Percentiles rank a stretch among this genome's conserved stretches.
phyloP scores from a whole-genome alignment of 306 rosid genomes.

The Ochetophila trinervis region DNA sequence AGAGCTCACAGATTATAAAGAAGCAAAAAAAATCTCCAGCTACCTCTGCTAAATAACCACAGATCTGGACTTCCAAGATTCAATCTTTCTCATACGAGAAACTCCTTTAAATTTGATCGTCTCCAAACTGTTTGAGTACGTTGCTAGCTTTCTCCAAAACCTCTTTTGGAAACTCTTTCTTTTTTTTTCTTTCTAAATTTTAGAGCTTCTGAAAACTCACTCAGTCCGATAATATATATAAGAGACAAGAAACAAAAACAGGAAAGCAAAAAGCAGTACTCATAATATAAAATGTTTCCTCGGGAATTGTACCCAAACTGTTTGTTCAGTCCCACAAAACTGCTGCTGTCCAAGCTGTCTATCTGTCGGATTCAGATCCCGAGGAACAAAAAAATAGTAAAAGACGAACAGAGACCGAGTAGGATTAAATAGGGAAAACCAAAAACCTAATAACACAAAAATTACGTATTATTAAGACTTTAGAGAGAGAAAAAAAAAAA shows the following conservation, averaged over 20 bases:
- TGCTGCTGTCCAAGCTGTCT: conserved; percentile 14
- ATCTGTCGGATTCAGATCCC: conserved; percentile 56
- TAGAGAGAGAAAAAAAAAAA: too few species aligned
- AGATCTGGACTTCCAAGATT: conserved; percentile 24
- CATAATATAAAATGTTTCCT: conserved; percentile 13
- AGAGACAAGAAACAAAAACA: conserved; percentile 36
- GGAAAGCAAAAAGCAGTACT: conserved; percentile 13
- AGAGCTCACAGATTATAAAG: conserved; percentile 40
- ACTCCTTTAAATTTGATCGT: too few species aligned
- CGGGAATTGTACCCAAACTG: conserved; percentile 43
- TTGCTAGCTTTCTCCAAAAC: too few species aligned
- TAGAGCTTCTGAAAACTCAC: too few species aligned
- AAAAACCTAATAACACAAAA: conserved; percentile 39
- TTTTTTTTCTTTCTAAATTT: too few species aligned
- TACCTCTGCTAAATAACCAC: background rate
- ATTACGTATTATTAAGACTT: too few species aligned
- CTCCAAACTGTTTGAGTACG: too few species aligned
- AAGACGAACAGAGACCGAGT: conserved; percentile 25
- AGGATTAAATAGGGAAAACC: conserved; percentile 31
- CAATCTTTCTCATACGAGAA: too few species aligned
- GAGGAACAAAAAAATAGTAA: conserved; percentile 15
- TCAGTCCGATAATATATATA: background rate
- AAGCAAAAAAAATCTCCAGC: conserved; percentile 14
- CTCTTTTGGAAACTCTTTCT: too few species aligned
- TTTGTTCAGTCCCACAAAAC: conserved; percentile 22